Evolutionary conservation across 1,284 basidiomycete species (phyloP), one percentile per base, ranked within the genome.

Genomic region (Sphagnurus paluster): DNA sequence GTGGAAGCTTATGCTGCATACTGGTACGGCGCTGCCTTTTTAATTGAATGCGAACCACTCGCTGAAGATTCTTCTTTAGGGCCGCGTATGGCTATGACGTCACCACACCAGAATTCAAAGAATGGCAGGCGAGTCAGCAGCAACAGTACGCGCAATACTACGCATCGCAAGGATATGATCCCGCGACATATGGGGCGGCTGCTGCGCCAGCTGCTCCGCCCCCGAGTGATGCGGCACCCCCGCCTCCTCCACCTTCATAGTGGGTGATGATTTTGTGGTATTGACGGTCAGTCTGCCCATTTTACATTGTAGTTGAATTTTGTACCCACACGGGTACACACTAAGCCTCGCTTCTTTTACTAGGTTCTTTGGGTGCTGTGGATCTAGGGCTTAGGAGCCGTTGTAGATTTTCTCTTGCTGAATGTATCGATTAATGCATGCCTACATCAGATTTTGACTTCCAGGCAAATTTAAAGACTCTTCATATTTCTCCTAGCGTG

Each of bases 31-130:
- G 75, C 64, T 17, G 20, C 29, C 39, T 28, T 34, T 37, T 24
- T 8, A 26, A 26, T 26, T 21, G n/a, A n/a, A 5, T 23, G 26
- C 2, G 44, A 19, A 11, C 36, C 29, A 4, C 19, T 35, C 35
- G 13, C 23, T 30, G 6, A 34, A 17, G 17, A 2, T 32, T 1
- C 29, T 17, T 26, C 29, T 35, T 14, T 40, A 90, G 89, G 87
- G 87, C 90, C 48, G 84, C 87, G 11, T 92, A 91, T 62, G 92
- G 92, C 7, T 94, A 93, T 66, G 90, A 94, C 60, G 87, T 93
- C 55, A 91, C 90, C 59, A 85, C 87, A 3, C 62, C 78, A 2
- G 77, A 89, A 57, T 90, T 90, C 65, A 90, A 89, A 60, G 79
- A 87, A 60, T 90, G 88, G 87, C 77, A 80, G 29, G 77, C 81